Evolutionary conservation across 1,139 yeast genomes (phyloP), one percentile per base, ranked within the genome.

Genomic region (Debaryomyces nepalensis): DNA sequence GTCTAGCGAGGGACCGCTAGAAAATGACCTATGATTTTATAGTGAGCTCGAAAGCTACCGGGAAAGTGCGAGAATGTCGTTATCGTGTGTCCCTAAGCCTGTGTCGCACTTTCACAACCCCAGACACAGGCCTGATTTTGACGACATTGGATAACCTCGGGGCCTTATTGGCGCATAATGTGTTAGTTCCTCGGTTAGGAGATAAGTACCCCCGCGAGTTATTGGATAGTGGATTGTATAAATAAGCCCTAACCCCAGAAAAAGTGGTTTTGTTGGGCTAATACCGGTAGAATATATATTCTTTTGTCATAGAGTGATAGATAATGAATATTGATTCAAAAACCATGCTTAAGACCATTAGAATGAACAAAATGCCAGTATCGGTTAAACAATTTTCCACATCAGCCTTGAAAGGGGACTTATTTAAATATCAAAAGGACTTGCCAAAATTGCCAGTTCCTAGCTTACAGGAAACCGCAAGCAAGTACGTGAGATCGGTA

Each of bases 401-500:
- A 20, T 53, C 68, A n/a, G 55, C 64, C 48, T 51, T 63, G 35
- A 81, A 81, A 57, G 96, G 95, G 37, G 81, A 79, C 48, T 81
- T 91, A 53, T 87, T 71, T 68, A 79, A 84, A 52, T 81, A 72
- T 68, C 97, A 91, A 64, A 75, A 77, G 34, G 73, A 82, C 33
- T 77, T 93, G 45, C 97, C 98, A 9, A 75, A 81, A 44, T 77
- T 93, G 51, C 98, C 98, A 1, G 96, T 93, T 9, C 99, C 99
- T 2, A 67, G 84, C 3, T 75, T 93, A 45, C 77, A 81, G 44
- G 82, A 83, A 45, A 88, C 97, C 10, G 79, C 87, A 26, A 64
- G 73, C 16, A 79, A 81, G 50, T 93, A 89, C 63, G 73, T 91
- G 56, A 73, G 77, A 50, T 76, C 93, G 2, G 81, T 93, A 42